phyloP scores from a whole-genome alignment of 225 moss, liverwort and hornwort genomes.

The Takakia lepidozioides region DNA sequence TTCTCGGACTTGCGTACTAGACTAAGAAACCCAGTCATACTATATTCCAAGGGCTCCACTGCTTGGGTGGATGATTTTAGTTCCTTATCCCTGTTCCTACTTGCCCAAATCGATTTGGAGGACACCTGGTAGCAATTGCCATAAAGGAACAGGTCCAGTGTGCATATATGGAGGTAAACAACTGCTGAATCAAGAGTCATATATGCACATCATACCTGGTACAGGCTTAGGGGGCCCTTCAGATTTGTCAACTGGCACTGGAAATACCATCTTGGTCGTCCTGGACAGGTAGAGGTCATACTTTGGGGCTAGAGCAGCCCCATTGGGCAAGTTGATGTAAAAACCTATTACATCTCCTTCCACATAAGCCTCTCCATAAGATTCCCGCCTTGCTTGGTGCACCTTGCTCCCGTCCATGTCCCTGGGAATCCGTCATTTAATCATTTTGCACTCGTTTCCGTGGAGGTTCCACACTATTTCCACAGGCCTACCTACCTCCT shows the following conservation, averaged over 20 bases:
- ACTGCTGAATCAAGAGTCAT: background rate
- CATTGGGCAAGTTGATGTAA: constrained; percentile 87
- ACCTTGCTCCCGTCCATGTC: constrained; percentile 96
- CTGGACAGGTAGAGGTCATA: constrained; percentile 46
- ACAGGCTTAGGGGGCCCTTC: constrained; percentile 73
- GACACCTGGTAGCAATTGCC: no score
- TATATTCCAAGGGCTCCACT: no score
- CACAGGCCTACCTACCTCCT: no score
- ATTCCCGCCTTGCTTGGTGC: constrained; percentile 71
- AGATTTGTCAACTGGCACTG: constrained; percentile 64
- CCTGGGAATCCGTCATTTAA: no score
- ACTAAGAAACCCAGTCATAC: no score
- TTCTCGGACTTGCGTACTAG: no score
- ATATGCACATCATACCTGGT: constrained; percentile 49
- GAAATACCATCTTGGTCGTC: constrained; percentile 33
- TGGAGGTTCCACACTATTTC: no score
- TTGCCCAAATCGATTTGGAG: no score
- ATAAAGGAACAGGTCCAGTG: no score
- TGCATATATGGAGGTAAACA: background rate
- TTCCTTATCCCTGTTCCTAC: no score
- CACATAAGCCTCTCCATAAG: constrained; percentile 51
- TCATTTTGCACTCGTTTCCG: no score
- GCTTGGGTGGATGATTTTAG: no score
- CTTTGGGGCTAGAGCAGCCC: constrained; percentile 48
- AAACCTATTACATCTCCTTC: constrained; percentile 93